Base-by-base conservation (phyloP, 345 rosid species). In the Ceriops tagal region DNA sequence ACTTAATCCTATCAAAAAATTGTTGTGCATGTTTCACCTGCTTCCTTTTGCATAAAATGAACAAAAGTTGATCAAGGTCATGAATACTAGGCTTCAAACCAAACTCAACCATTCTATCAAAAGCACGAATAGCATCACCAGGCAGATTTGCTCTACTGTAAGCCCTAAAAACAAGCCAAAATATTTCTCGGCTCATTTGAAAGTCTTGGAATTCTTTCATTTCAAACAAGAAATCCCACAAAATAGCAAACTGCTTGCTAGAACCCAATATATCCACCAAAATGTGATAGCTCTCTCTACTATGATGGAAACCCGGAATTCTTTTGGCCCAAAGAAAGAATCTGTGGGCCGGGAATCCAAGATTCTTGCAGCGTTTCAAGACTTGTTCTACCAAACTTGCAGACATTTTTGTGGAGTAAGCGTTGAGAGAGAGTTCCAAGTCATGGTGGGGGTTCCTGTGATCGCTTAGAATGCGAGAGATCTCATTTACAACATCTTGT, bases 291-390 rank as follows among this genome's bases (percentile, higher is more conserved):
- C 92, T 91, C 31, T 77, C 80, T 8, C 35, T 64, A 61, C 87
- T 91, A 67, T 80, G 97, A 69, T 77, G 71, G 37, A 93, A 88
- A 55, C 85, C 82, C 22, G 89, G 89, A 62, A 83, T 69, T 35
- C 66, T 68, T 65, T 86, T 79, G n/a, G 98, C 91, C 98, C 96
- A 93, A 0, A 93, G 86, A 57, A 93, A 93, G 86, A 93, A 89
- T 35, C 96, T 82, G 70, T 93, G 98, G 30, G 98, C 86, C 3
- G 97, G 58, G 71, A 89, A 89, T 0, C 92, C 93, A 27, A 91
- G 89, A 64, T 89, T 84, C 72, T 84, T 89, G 81, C 93, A 91
- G 67, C 93, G 89, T 43, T 93, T 91, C 68, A 93, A 73, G 37
- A 91, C 93, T 62, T 93, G 89, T 64, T 91, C 96, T 24, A 89